phyloP scores from a whole-genome alignment of 805 yeast species.

The Grigorovia jiainica region DNA sequence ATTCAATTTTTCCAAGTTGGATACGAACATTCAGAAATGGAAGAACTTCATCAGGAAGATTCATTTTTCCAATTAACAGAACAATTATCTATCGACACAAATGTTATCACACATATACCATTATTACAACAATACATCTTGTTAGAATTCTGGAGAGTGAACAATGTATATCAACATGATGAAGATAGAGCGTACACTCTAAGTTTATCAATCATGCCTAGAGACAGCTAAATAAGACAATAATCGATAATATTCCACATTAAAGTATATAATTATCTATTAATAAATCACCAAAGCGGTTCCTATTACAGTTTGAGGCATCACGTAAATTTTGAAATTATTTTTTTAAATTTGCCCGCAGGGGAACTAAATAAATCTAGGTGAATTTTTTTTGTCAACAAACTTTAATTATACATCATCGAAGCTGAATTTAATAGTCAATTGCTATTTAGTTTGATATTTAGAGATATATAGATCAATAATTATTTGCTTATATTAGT shows the following conservation, averaged over 20 bases:
- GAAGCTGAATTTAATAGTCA: too few relatives aligned
- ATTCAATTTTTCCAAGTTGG: conserved; percentile 60
- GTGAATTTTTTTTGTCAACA: too few relatives aligned
- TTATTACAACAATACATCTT: conserved; percentile 43
- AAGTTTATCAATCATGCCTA: conserved; percentile 43
- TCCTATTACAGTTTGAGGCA: too few relatives aligned
- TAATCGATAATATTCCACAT: background rate
- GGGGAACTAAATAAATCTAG: too few relatives aligned
- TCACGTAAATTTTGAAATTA: background rate
- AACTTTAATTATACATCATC: too few relatives aligned
- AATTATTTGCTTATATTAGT: too few relatives aligned
- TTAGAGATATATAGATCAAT: too few relatives aligned
- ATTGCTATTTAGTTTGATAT: too few relatives aligned
- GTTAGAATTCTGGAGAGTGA: conserved; percentile 61
- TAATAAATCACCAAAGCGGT: too few relatives aligned
- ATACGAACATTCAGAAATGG: conserved; percentile 27
- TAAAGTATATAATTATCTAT: background rate
- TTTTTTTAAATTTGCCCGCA: too few relatives aligned
- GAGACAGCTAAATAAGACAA: conserved; percentile 1
- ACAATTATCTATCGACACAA: conserved; percentile 21
- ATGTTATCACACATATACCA: conserved; percentile 26
- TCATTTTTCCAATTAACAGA: conserved; percentile 22
- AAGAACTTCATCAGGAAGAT: conserved; percentile 12
- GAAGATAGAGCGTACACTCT: conserved; percentile 66
- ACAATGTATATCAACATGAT: conserved; percentile 48